Evolutionary conservation across 495 filamentous ascomycete species (phyloP), one percentile per base, ranked within the genome.

Genomic region (Aspergillus biplanus): DNA sequence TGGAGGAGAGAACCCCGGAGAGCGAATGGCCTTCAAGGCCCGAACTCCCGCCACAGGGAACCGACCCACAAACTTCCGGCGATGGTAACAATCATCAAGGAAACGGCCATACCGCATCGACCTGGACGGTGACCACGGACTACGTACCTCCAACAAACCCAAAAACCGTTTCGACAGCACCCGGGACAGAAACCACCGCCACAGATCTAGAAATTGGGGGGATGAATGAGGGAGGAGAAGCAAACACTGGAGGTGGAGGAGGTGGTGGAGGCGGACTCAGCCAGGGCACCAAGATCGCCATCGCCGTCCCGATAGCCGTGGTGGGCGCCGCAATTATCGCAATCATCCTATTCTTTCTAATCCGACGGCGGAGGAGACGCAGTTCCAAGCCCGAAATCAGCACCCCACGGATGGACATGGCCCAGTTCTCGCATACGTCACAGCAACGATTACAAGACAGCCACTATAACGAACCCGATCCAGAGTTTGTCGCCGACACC

Each of bases 271-370:
- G 61, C 15, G 56, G 59, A 33, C 33, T 63, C 56, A 55, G 61
- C 46, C 72, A 62, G 33, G 69, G 50, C 27, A 77, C 65, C 32
- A 77, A 73, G 54, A 59, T 80, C 42, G 75, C 75, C 49, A 78
- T 80, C 48, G 75, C 75, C 32, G 56, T 80, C 21, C 77, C 77
- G 13, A 61, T 80, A 42, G 60, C 74, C 31, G 58, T 80, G 13
- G 63, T 75, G 31, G 77, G 75, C 4, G 58, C 71, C 8, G 53
- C 67, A 5, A 55, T 72, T 33, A 59, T 80, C 52, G 46, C 58
- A 32, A 69, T 59, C 7, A 33, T 77, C 4, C 21, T 73, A 4
- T 70, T 72, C 63, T 72, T 76, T 67, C 48, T 73, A 37, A 7
- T 68, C 11, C 63, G 71, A 4, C 70, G 69, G 15, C 65, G 70